Evolutionary conservation across 164 flowering plant genomes (phyloP).

Genomic region (Piper longum): DNA sequence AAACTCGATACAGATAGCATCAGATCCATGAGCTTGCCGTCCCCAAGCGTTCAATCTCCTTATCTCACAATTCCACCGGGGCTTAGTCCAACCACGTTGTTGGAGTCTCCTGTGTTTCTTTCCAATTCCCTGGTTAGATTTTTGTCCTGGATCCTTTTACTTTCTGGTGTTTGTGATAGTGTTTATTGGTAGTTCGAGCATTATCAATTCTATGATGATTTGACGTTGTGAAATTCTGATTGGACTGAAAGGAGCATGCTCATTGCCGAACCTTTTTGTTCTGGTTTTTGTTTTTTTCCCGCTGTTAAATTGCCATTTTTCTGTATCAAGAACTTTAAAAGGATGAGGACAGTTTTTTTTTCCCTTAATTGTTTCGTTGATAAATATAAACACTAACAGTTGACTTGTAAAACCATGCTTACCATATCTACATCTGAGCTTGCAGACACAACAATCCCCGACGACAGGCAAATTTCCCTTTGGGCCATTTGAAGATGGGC

Average conservation of each 20-base stretch:
- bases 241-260: too few relatives aligned
- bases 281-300: too few relatives aligned
- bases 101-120: slow-evolving; percentile 85
- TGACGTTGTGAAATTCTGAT: too few relatives aligned
- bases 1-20: slow-evolving; percentile 51
- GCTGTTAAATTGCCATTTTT: too few relatives aligned
- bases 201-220: too few relatives aligned
- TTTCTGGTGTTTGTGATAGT: neutral
- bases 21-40: slow-evolving; percentile 31
- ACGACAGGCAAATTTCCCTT: slow-evolving; percentile 66
- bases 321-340: neutral
- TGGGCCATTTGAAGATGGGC: slow-evolving; percentile 16
- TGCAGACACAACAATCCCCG: slow-evolving; percentile 81
- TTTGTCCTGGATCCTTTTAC: neutral
- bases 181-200: too few relatives aligned
- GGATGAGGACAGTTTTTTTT: neutral
- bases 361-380: neutral
- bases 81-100: slow-evolving; percentile 70
- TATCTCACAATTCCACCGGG: slow-evolving; percentile 72
- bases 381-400: neutral
- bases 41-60: slow-evolving; percentile 38
- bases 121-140: slow-evolving; percentile 65
- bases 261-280: too few relatives aligned
- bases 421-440: neutral
- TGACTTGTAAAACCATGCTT: neutral